phyloP scores from a whole-genome alignment of 2,329 filamentous ascomycete species.

The Ophiostoma ips region DNA sequence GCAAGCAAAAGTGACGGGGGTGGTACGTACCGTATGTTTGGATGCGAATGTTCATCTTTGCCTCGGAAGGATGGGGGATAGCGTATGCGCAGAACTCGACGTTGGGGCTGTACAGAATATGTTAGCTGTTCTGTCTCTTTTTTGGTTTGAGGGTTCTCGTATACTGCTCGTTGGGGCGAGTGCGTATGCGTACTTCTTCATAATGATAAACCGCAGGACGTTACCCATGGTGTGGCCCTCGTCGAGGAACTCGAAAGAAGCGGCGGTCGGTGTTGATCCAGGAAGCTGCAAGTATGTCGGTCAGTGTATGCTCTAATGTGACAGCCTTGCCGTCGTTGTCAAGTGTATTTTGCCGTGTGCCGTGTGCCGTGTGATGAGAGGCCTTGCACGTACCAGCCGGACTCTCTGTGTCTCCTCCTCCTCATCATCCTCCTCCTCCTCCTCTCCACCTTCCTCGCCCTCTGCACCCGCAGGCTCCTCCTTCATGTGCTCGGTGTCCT shows the following conservation, averaged over 20 bases:
- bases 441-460: slow-evolving; percentile 15
- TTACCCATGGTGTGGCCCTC: slow-evolving; percentile 96
- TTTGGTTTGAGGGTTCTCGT: neutral
- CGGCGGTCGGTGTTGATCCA: slow-evolving; percentile 72
- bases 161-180: neutral
- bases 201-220: slow-evolving; percentile 84
- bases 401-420: slow-evolving; percentile 42
- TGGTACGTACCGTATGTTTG: slow-evolving; percentile 73
- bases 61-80: slow-evolving; percentile 90
- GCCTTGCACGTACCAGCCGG: slow-evolving; percentile 37
- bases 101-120: slow-evolving; percentile 49
- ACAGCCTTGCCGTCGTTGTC: no score
- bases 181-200: slow-evolving; percentile 69
- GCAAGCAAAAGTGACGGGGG: neutral
- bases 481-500: slow-evolving; percentile 3
- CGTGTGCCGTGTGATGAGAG: no score
- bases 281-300: slow-evolving; percentile 46
- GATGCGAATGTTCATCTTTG: slow-evolving; percentile 93
- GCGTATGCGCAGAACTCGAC: slow-evolving; percentile 98
- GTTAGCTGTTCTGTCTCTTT: neutral
- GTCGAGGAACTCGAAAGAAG: slow-evolving; percentile 85
- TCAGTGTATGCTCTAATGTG: neutral
- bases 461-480: slow-evolving; percentile 13
- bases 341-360: no score
- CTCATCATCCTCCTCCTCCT: slow-evolving; percentile 30